Percentiles rank a stretch among this genome's conserved stretches.
These are phyloP conservation scores for Hericium alpestre DNA, from an alignment of 768 basidiomycete genomes.

Conservation along the genomic window DNA sequence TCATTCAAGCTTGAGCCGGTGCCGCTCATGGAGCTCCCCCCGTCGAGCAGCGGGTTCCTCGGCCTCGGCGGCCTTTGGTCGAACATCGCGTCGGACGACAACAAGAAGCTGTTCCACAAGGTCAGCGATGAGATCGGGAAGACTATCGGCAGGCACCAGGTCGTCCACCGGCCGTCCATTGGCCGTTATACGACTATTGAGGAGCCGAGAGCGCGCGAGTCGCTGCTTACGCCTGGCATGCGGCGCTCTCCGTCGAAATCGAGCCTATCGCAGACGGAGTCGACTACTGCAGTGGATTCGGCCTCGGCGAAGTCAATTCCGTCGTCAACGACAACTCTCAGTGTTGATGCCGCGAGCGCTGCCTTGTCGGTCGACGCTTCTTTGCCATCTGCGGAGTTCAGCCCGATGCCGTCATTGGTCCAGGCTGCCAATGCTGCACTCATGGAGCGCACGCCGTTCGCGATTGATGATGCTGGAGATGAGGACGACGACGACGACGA, in stretches of 20 bases:
- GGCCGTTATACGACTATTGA: conserved; percentile 75
- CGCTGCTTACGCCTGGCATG: conserved; percentile 65
- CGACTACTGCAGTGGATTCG: conserved; percentile 18
- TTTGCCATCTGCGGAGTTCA: conserved; percentile 23
- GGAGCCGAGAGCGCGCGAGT: conserved; percentile 83
- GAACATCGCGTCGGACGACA: conserved; percentile 80
- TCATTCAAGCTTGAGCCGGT: conserved; percentile 77
- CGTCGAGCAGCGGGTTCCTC: conserved; percentile 48
- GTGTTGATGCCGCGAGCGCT: conserved; percentile 30
- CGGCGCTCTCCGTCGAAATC: conserved; percentile 48
- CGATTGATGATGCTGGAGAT: conserved; percentile 90
- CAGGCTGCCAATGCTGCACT: conserved; percentile 72
- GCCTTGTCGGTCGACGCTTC: conserved; percentile 14
- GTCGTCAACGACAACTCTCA: conserved; percentile 29
- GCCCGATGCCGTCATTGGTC: conserved; percentile 50
- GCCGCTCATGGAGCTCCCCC: conserved; percentile 55
- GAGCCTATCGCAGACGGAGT: conserved; percentile 29
- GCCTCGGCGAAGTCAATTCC: background rate
- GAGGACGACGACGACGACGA: conserved; percentile 60
- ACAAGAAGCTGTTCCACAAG: conserved; percentile 88
- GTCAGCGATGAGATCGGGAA: conserved; percentile 91
- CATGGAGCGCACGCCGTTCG: conserved; percentile 89
- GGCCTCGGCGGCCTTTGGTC: conserved; percentile 85
- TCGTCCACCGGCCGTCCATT: conserved; percentile 72
- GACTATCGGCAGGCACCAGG: conserved; percentile 88